Evolutionary conservation across 1,139 yeast genomes (phyloP).

Genomic region (Debaryomyces robertsiae): DNA sequence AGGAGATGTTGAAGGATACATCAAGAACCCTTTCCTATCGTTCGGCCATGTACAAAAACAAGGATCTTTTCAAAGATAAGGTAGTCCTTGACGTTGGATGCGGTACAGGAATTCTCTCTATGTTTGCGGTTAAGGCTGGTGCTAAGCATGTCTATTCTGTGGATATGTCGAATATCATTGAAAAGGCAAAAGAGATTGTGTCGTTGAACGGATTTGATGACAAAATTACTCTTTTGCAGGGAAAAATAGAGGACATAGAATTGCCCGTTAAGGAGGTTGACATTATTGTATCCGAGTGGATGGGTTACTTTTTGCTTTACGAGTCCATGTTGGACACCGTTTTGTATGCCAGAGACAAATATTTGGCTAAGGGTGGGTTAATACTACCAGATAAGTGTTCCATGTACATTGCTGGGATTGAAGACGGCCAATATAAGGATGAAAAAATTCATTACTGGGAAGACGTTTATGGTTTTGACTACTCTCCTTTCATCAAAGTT

Average conservation of each 20-base stretch:
- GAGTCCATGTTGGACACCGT: conserved; percentile 99
- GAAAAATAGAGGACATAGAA: conserved; percentile 91
- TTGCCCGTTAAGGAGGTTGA: conserved; percentile 83
- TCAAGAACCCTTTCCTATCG: conserved; percentile 91
- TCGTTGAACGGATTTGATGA: conserved; percentile 82
- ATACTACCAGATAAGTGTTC: conserved; percentile 95
- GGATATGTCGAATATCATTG: conserved; percentile 96
- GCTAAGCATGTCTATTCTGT: conserved; percentile 97
- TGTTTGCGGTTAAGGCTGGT: conserved; percentile 98
- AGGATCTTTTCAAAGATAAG: conserved; percentile 86
- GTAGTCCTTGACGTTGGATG: conserved; percentile 98
- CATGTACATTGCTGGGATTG: conserved; percentile 89
- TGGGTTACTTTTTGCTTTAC: conserved; percentile 95
- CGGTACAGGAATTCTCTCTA: conserved; percentile 95
- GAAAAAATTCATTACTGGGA: conserved; percentile 96
- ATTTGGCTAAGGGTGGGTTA: conserved; percentile 82
- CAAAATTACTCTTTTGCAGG: conserved; percentile 85
- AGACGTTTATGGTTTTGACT: conserved; percentile 95
- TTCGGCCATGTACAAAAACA: conserved; percentile 90
- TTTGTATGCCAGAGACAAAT: conserved; percentile 88
- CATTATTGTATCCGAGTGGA: conserved; percentile 97
- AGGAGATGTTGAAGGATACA: conserved; percentile 96
- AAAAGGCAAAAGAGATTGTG: conserved; percentile 87
- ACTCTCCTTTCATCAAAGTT: conserved; percentile 66
- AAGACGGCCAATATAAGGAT: conserved; percentile 90